Percentiles rank a stretch among this genome's conserved stretches.
Conservation (phyloP, 140 eudicot genomes). For the Senecio squalidus region DNA sequence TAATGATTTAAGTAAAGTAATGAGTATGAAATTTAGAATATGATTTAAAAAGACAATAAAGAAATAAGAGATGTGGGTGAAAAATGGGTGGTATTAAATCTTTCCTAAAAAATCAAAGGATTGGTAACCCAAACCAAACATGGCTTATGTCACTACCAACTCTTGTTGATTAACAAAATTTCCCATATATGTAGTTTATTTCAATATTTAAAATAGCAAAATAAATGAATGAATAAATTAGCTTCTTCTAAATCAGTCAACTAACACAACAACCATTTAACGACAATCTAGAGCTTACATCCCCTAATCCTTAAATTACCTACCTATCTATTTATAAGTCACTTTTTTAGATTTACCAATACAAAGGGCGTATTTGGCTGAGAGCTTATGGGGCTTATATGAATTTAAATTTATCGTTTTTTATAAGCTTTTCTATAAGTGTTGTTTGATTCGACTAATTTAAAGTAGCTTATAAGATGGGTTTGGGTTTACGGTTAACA, state of each 20-base stretch:
- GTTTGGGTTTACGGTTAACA: too few species aligned
- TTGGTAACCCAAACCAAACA: conserved; percentile 21
- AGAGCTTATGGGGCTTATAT: too few species aligned
- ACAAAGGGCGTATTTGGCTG: too few species aligned
- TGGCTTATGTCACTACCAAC: conserved; percentile 2
- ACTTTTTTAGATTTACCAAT: too few species aligned
- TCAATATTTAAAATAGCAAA: not conserved
- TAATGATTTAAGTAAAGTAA: too few species aligned
- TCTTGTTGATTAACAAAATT: conserved; percentile 4
- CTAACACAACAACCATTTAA: conserved; percentile 12
- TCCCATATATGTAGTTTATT: not conserved
- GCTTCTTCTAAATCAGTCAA: conserved; percentile 5
- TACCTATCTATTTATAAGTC: not conserved
- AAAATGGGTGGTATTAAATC: conserved; percentile 9
- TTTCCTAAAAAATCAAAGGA: conserved; percentile 13
- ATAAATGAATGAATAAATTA: not conserved
- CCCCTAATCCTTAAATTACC: not conserved
- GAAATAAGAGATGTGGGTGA: not conserved
- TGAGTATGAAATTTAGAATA: too few species aligned
- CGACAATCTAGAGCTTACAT: not conserved
- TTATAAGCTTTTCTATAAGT: too few species aligned
- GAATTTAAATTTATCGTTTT: too few species aligned
- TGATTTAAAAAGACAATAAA: not conserved
- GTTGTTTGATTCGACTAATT: too few species aligned
- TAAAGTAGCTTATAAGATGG: too few species aligned